Evolutionary conservation across 768 basidiomycete genomes (phyloP), one percentile per base, ranked within the genome.

Genomic region (Calocybe gangraenosa): DNA sequence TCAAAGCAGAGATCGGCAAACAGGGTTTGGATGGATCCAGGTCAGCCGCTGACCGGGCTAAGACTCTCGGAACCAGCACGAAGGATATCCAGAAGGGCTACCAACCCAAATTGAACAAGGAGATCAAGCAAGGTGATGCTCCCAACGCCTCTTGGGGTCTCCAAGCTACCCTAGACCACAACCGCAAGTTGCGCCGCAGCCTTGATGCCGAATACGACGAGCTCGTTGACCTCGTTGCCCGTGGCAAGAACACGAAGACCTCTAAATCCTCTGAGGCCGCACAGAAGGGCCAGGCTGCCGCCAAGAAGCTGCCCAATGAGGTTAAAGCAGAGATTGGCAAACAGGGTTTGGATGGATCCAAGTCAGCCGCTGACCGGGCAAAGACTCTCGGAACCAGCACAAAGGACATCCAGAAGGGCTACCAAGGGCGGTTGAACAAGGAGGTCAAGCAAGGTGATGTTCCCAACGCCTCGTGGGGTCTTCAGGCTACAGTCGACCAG

Each of bases 291-390:
- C 40, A 32, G 19, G 31, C 28, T 7, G n/a, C 14, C 17, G 40
- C 40, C 18, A 40, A 40, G 17, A 31, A 30, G 30, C 40, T 42
- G 3, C 40, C 40, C 13, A 32, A 31, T 15, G 40, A 42, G 30
- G 14, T 42, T 28, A 32, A 32, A 18, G 40, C 40, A 2, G 19
- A 42, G 10, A 42, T 42, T 15, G 40, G 40, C 30, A 42, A 42
- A 30, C 40, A 42, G 40, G 40, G 40, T 31, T 21, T 42, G 28
- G 40, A 42, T 32, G 40, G 40, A 2, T 42, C 40, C 18, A 42
- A 32, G 17, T 14, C 17, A 2, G 30, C 40, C 18, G 40, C 40
- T 19, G 30, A 42, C 21, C 40, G 40, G 3, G 40, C 40, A 6
- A 42, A 42, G 40, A 19, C 30, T 18, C 30, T 42, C 3, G 40